phyloP scores from a whole-genome alignment of 495 filamentous ascomycete genomes.

The Elaphomyces granulatus region DNA sequence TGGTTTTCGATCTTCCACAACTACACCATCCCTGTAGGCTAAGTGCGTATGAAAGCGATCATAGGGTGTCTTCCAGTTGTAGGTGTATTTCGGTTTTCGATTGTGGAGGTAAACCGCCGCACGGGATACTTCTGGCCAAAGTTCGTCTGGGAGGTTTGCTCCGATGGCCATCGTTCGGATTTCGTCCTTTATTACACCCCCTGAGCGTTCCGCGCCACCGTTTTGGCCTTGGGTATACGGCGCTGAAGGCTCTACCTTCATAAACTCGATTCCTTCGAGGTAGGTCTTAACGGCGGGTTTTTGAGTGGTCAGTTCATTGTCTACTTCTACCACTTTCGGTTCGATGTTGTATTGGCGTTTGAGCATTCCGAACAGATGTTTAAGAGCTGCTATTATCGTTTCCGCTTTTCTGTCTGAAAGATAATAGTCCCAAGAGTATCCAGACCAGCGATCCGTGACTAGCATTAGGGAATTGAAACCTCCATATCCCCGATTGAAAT shows the following conservation, averaged over 20 bases:
- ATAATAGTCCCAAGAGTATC: neutral
- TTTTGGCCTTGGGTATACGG: neutral
- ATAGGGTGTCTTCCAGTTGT: slow-evolving; percentile 3
- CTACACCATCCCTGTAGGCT: neutral
- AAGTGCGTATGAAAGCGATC: neutral
- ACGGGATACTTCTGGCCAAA: slow-evolving; percentile 1
- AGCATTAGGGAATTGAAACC: neutral
- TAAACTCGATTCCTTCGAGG: neutral
- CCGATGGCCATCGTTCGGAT: neutral
- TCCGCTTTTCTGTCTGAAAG: neutral
- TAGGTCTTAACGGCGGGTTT: slow-evolving; percentile 1
- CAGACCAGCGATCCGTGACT: neutral
- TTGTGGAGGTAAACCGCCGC: slow-evolving; percentile 1
- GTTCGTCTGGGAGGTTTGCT: neutral
- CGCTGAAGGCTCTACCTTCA: neutral
- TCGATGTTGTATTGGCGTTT: neutral
- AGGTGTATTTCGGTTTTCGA: neutral
- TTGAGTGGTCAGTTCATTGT: too few species aligned
- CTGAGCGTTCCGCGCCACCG: neutral
- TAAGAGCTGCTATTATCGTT: neutral
- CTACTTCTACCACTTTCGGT: neutral
- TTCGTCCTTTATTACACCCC: neutral
- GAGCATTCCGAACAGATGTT: neutral
- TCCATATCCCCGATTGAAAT: too few species aligned
- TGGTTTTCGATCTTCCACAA: slow-evolving; percentile 4